Evolutionary conservation across 768 basidiomycete genomes (phyloP), one percentile per base, ranked within the genome.

Genomic region (Hydnomerulius pinastri): DNA sequence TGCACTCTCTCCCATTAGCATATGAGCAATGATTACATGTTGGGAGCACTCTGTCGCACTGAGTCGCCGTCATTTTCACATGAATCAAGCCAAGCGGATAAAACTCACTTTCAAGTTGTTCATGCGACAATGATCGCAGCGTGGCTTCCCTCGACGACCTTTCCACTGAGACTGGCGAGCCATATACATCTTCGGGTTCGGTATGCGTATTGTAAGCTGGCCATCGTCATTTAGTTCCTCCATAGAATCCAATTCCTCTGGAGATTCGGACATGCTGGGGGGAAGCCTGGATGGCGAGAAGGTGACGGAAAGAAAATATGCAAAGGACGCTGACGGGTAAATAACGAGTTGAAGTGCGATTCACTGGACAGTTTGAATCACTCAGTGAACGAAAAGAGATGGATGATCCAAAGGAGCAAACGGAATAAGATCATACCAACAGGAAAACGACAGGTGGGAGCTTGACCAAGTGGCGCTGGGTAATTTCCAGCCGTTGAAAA

Each of bases 81-180:
- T 54, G 48, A 38, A 12, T 29, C 15, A 39, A 38, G 37, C n/a
- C 10, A 27, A 47, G 27, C 23, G 36, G 35, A 15, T 27, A 15
- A 41, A 48, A 72, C 81, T 60, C 48, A 85, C 86, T 74, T 86
- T 87, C 52, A 87, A 72, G 70, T 87, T 87, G 62, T 83, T 83
- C 48, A 80, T 61, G 27, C 86, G 82, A 69, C 86, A 87, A 58
- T 85, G 79, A 70, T 87, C 86, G 60, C 86, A 87, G 42, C 86
- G 76, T 56, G 86, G 85, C 61, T 87, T 87, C 44, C 86, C 86
- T 69, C 86, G 76, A 51, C 84, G 78, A 50, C 85, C 85, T 55
- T 86, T 85, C 86, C 86, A 87, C 48, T 82, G 81, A 35, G 85
- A 87, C 64, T 83, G 83, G 53, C 79, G 82, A 60, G 78, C 82